These are phyloP conservation scores for Arbutus unedo DNA, from an alignment of 148 eudicot species.

Conservation along the genomic window DNA sequence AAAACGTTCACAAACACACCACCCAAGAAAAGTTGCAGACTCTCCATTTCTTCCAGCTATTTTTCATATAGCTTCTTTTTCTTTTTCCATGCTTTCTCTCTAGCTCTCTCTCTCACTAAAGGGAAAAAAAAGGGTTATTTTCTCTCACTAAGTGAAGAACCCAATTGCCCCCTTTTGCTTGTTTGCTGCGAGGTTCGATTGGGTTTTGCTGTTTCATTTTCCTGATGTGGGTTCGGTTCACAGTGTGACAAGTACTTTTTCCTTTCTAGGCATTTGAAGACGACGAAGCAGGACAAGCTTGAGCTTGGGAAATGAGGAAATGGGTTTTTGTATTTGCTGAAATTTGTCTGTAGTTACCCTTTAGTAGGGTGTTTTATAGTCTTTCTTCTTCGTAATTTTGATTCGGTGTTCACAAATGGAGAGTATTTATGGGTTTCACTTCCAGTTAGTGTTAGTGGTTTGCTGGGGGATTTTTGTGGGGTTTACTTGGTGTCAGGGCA, in stretches of 20 bases:
- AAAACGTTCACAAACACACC: conserved; percentile 39
- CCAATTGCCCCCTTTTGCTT: background rate
- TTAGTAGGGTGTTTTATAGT: background rate
- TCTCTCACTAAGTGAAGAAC: background rate
- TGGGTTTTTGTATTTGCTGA: background rate
- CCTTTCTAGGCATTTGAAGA: conserved; percentile 12
- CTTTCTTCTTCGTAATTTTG: conserved; percentile 2
- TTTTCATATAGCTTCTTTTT: background rate
- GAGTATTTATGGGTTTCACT: conserved; percentile 25
- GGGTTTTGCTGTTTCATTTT: background rate
- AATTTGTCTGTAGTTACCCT: background rate
- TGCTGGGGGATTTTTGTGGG: conserved; percentile 32
- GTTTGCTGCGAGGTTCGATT: conserved; percentile 5
- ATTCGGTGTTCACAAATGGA: conserved; percentile 24
- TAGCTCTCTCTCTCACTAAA: background rate
- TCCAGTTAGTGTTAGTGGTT: conserved; percentile 28
- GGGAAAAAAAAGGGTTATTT: background rate
- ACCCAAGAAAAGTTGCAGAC: conserved; percentile 37
- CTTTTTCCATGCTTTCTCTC: background rate
- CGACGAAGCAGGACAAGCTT: background rate
- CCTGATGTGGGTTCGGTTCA: conserved; percentile 4
- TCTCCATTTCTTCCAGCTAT: background rate
- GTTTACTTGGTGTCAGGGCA: conserved; percentile 34
- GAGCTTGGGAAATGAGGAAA: conserved; percentile 4
- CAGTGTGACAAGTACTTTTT: background rate